Conservation (phyloP, 306 rosid species). For the Prunus padus region DNA sequence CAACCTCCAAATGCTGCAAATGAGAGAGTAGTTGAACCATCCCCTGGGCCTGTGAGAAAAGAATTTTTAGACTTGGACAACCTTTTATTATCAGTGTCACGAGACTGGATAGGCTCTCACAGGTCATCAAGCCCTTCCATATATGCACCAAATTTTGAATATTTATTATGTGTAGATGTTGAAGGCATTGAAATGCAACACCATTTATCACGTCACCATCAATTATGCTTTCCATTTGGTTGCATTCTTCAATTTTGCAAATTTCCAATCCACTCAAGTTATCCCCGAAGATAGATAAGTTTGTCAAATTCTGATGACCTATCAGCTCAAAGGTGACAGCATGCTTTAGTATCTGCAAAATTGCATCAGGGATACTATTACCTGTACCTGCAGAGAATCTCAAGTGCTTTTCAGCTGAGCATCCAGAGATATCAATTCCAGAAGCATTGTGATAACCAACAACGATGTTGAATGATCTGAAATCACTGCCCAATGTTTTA, state of each 20-base stretch:
- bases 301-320: neutral
- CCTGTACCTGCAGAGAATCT: neutral
- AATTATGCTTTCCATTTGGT: neutral
- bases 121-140: neutral
- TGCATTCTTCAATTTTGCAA: slow-evolving; percentile 8
- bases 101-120: neutral
- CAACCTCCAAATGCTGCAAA: neutral
- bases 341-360: neutral
- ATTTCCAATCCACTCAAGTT: neutral
- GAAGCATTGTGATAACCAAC: neutral
- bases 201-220: neutral
- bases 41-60: neutral
- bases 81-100: neutral
- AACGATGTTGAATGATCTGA: neutral
- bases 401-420: neutral
- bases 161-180: neutral
- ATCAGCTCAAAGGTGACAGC: neutral
- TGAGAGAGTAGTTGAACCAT: neutral
- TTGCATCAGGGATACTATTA: neutral
- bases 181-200: neutral
- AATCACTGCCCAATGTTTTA: neutral
- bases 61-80: neutral
- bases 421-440: neutral
- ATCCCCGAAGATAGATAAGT: neutral
- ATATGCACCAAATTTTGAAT: neutral